phyloP scores from a whole-genome alignment of 495 filamentous ascomycete genomes.

The Penicillium canariense region DNA sequence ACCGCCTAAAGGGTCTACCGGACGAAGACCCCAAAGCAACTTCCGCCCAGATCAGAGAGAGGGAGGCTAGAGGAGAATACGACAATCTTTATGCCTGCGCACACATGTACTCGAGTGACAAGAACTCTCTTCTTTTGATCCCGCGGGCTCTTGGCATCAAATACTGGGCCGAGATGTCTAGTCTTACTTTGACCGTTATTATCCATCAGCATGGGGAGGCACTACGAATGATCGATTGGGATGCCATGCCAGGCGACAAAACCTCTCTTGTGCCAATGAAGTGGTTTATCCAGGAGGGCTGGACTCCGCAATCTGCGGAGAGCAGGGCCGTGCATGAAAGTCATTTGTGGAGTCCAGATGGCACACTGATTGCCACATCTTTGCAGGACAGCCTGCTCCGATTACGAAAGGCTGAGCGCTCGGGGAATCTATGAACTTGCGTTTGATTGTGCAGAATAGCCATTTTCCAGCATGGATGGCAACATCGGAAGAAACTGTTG shows the following conservation, averaged over 20 bases:
- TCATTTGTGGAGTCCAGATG: conserved; percentile 61
- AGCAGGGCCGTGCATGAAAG: conserved; percentile 61
- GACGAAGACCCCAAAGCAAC: conserved; percentile 18
- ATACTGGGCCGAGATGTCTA: conserved; percentile 53
- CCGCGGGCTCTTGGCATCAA: conserved; percentile 58
- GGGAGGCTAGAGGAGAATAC: conserved; percentile 33
- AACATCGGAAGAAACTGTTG: too few species aligned
- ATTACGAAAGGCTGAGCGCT: conserved; percentile 14
- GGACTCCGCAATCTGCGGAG: conserved; percentile 52
- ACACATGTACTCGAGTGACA: conserved; percentile 66
- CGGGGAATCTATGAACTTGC: conserved; percentile 27
- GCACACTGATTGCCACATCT: conserved; percentile 59
- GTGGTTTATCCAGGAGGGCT: conserved; percentile 70
- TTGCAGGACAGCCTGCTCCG: conserved; percentile 60
- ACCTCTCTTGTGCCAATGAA: conserved; percentile 36
- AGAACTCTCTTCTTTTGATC: conserved; percentile 65
- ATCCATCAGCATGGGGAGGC: conserved; percentile 51
- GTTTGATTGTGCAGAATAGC: not conserved
- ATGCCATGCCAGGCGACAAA: conserved; percentile 4
- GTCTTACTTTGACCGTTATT: conserved; percentile 59
- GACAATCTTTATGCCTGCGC: conserved; percentile 61
- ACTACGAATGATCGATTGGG: conserved; percentile 41
- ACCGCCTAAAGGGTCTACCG: conserved; percentile 49
- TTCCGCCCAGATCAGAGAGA: conserved; percentile 16
- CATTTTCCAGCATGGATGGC: too few species aligned